Conservation (phyloP, 768 basidiomycete genomes). For the Boletus huronensis region DNA sequence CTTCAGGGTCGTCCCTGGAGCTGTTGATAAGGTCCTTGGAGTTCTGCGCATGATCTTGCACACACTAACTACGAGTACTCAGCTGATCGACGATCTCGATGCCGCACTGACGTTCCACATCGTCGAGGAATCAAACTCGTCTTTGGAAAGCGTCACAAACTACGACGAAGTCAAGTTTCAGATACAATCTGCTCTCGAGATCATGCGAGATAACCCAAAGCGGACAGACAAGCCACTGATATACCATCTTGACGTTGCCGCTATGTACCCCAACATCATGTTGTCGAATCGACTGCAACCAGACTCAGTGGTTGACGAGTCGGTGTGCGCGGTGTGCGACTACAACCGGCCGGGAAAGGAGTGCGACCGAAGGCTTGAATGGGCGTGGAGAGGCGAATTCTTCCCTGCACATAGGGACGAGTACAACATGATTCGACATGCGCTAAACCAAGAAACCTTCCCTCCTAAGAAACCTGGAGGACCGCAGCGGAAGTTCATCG, state of each 20-base stretch:
- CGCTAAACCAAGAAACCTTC: constrained; percentile 91
- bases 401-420: constrained; percentile 98
- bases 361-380: constrained; percentile 89
- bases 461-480: constrained; percentile 74
- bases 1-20: constrained; percentile 89
- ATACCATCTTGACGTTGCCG: constrained; percentile 97
- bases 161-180: constrained; percentile 87
- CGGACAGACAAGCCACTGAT: constrained; percentile 92
- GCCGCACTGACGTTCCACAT: constrained; percentile 88
- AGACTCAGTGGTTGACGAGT: constrained; percentile 95
- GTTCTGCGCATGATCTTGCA: background rate
- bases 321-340: constrained; percentile 96
- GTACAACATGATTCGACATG: constrained; percentile 98
- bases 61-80: background rate
- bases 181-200: constrained; percentile 75
- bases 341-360: constrained; percentile 95
- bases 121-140: constrained; percentile 74
- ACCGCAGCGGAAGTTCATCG: constrained; percentile 75
- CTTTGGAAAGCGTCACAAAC: constrained; percentile 84
- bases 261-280: constrained; percentile 99
- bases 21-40: constrained; percentile 70
- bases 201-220: constrained; percentile 87
- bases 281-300: constrained; percentile 98
- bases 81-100: constrained; percentile 95
- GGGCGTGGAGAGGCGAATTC: constrained; percentile 99